These are phyloP conservation scores for Paecilomyces dactylethromorphus DNA, from an alignment of 2,329 filamentous ascomycete species.

Conservation along the genomic window DNA sequence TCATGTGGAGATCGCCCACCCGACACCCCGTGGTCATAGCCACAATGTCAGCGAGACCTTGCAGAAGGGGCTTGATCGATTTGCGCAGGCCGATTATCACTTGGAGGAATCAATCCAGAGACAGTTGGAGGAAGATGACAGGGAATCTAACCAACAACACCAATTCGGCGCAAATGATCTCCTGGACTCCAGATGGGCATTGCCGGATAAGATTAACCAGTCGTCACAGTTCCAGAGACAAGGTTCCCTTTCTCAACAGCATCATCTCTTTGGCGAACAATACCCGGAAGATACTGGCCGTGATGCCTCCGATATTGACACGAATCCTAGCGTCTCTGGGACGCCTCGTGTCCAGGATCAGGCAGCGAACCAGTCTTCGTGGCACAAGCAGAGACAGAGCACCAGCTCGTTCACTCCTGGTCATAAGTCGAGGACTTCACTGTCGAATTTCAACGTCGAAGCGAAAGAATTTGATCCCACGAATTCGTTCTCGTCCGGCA, in stretches of 20 bases:
- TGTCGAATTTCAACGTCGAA: conserved; percentile 78
- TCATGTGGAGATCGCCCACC: conserved; percentile 51
- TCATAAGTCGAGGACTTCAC: conserved; percentile 62
- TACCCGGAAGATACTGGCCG: conserved; percentile 29
- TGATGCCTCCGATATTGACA: conserved; percentile 62
- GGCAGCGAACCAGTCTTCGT: conserved; percentile 22
- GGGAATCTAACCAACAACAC: conserved; percentile 19
- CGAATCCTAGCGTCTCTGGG: conserved; percentile 65
- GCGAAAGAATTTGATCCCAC: conserved; percentile 76
- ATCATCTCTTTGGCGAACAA: conserved; percentile 28
- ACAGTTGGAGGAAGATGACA: conserved; percentile 71
- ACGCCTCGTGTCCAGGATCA: conserved; percentile 44
- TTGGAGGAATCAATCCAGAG: conserved; percentile 72
- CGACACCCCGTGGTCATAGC: conserved; percentile 54
- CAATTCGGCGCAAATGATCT: conserved; percentile 21
- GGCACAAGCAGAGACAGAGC: conserved; percentile 28
- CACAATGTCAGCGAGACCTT: conserved; percentile 72
- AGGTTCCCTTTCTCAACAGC: conserved; percentile 19
- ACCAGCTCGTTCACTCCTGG: conserved; percentile 35
- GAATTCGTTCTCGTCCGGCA: conserved; percentile 43
- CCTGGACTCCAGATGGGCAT: conserved; percentile 30
- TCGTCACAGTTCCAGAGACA: conserved; percentile 5
- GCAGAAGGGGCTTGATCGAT: conserved; percentile 69
- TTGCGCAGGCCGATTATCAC: conserved; percentile 69
- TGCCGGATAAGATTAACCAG: conserved; percentile 23